Conservation (phyloP, 1,139 yeast genomes). For the Groenewaldozyma sp. region DNA sequence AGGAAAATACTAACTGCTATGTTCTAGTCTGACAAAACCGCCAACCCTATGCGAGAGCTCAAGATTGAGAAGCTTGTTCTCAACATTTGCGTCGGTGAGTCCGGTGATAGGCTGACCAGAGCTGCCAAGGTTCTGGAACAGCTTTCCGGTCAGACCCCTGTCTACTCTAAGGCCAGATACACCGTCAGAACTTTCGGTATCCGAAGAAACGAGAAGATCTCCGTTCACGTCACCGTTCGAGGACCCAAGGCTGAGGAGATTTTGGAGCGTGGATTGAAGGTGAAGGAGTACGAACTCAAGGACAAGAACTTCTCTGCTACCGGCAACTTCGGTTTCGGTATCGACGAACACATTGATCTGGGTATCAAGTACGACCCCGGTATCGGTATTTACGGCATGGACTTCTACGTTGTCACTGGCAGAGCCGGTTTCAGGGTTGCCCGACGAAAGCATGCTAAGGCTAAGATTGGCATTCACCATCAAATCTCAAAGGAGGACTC, state of each 20-base stretch:
- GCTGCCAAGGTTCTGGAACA: slow-evolving; percentile 99
- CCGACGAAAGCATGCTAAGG: slow-evolving; percentile 96
- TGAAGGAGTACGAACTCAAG: slow-evolving; percentile 97
- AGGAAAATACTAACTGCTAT: background rate
- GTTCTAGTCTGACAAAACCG: slow-evolving; percentile 30
- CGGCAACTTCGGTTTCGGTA: slow-evolving; percentile 99
- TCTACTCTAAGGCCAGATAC: slow-evolving; percentile 99
- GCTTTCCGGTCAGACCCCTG: slow-evolving; percentile 99
- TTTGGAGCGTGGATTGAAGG: slow-evolving; percentile 99
- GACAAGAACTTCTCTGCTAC: slow-evolving; percentile 93
- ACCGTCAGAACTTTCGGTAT: slow-evolving; percentile 99
- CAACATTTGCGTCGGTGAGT: slow-evolving; percentile 99
- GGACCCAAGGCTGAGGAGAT: slow-evolving; percentile 99
- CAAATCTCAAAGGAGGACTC: slow-evolving; percentile 88
- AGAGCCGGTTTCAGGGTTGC: slow-evolving; percentile 99
- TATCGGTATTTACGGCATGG: slow-evolving; percentile 99
- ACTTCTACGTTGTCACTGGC: slow-evolving; percentile 98
- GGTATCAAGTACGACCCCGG: slow-evolving; percentile 99
- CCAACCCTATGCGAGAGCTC: slow-evolving; percentile 94
- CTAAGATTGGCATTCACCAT: slow-evolving; percentile 88
- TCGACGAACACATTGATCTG: slow-evolving; percentile 98
- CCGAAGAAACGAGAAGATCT: slow-evolving; percentile 99
- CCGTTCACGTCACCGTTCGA: slow-evolving; percentile 98
- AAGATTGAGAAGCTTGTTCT: slow-evolving; percentile 98
- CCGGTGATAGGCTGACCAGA: slow-evolving; percentile 99